Evolutionary conservation across 371 early-diverging fungal genomes (phyloP), one percentile per base, ranked within the genome.

Genomic region (Mucor piriformis): DNA sequence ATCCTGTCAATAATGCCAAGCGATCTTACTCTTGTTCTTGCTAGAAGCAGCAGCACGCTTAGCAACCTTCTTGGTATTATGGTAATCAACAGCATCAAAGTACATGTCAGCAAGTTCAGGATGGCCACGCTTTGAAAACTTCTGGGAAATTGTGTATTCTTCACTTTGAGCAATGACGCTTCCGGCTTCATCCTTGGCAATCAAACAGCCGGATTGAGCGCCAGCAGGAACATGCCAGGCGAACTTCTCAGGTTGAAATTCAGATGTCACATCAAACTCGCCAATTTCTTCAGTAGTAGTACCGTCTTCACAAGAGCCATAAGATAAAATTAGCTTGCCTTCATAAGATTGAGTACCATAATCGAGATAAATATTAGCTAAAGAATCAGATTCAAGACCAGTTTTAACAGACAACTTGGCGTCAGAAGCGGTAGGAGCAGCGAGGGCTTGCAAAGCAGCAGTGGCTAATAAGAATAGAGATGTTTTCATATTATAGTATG

Each of bases 91-190:
- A 21, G 72, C 72, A 46, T 72, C 68, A 55, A 72, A 72, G 5
- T 64, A 57, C 68, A 72, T 70, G 29, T 55, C 63, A 10, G 54
- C 57, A 5, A 72, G n/a, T 24, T 72, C 72, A 18, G 67, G 68
- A 58, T 59, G 61, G 18, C 68, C 72, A 13, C 72, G 64, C 59
- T 72, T 72, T 16, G 54, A 50, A 1, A 67, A 21, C 11, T 54
- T 50, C 12, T 56, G 50, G 10, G 29, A 25, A 21, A 68, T 40
- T 2, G 7, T 32, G 12, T 61, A 56, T 10, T 38, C 25, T 18
- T 59, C 57, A 27, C 72, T 72, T 50, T 64, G 48, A 10, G 68
- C 68, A 57, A 62, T 52, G 13, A 59, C 20, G 2, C 49, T 60
- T 10, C 67, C 71, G 21, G 44, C 2, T 23, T 24, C 29, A 42